These are phyloP conservation scores for Penicillium argentinense DNA, from an alignment of 495 filamentous ascomycete species.

Conservation along the genomic window DNA sequence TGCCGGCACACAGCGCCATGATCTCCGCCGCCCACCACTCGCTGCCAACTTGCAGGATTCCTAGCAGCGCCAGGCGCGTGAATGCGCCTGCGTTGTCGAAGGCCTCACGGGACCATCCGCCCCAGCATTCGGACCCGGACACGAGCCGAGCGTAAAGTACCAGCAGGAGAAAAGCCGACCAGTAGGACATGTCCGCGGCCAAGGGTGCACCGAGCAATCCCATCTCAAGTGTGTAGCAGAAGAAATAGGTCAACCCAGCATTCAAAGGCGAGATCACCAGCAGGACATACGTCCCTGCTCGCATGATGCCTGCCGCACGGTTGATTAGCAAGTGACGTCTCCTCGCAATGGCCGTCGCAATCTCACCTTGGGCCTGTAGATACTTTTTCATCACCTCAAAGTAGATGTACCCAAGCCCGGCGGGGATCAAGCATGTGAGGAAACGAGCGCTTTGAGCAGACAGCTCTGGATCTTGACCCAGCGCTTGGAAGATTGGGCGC, in stretches of 20 bases:
- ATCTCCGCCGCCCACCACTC: constrained; percentile 98
- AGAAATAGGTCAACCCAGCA: constrained; percentile 73
- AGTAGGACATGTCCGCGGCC: constrained; percentile 86
- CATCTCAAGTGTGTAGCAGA: constrained; percentile 68
- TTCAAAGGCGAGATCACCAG: constrained; percentile 81
- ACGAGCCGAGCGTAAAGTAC: constrained; percentile 74
- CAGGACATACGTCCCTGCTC: constrained; percentile 83
- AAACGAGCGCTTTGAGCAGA: constrained; percentile 74
- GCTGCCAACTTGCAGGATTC: constrained; percentile 82
- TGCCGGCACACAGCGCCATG: constrained; percentile 81
- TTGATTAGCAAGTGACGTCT: neutral
- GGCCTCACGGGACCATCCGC: constrained; percentile 69
- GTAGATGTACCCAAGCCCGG: constrained; percentile 86
- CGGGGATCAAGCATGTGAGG: constrained; percentile 75
- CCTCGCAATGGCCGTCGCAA: neutral
- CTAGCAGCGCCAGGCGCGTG: constrained; percentile 70
- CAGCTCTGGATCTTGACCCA: constrained; percentile 80
- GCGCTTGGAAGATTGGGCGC: constrained; percentile 68
- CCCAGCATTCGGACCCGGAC: constrained; percentile 76
- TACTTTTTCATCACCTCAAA: constrained; percentile 93
- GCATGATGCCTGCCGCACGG: constrained; percentile 74
- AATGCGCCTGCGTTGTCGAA: constrained; percentile 69
- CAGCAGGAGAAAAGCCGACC: constrained; percentile 77
- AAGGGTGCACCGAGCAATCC: constrained; percentile 79
- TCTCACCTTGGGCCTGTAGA: constrained; percentile 79